These are phyloP conservation scores for Chlamydomonas sp. DNA, from an alignment of 139 green algal genomes.

Conservation along the genomic window DNA sequence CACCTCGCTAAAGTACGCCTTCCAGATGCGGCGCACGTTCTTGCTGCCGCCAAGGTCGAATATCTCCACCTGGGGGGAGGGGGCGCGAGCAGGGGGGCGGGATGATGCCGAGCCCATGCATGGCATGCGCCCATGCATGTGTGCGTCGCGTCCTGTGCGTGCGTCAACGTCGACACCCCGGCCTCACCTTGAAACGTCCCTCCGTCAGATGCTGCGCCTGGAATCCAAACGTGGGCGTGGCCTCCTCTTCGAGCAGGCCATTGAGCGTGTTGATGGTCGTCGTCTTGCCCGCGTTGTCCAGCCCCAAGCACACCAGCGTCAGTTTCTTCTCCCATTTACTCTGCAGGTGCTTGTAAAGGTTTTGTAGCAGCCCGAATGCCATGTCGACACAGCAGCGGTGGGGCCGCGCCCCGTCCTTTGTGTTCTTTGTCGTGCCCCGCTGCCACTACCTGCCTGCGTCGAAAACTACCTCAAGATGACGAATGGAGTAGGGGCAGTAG, in stretches of 20 bases:
- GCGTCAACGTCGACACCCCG: too few species aligned
- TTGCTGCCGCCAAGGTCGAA: constrained; percentile 50
- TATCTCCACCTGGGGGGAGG: constrained; percentile 12
- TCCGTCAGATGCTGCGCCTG: constrained; percentile 21
- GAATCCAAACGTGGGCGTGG: constrained; percentile 45
- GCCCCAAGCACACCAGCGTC: constrained; percentile 35
- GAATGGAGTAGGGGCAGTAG: too few species aligned
- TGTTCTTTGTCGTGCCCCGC: too few species aligned
- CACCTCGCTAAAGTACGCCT: constrained; percentile 45
- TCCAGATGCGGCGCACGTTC: constrained; percentile 47
- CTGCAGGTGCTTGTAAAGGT: constrained; percentile 11
- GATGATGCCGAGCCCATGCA: neutral
- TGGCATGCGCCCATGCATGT: neutral
- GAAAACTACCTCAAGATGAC: too few species aligned
- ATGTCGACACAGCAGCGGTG: too few species aligned
- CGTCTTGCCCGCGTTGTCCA: constrained; percentile 52
- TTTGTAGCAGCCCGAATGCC: constrained; percentile 14
- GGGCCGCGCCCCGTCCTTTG: too few species aligned
- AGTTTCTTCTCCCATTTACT: constrained; percentile 6
- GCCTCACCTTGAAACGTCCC: constrained; percentile 32
- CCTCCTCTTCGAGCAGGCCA: constrained; percentile 29
- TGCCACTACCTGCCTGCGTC: too few species aligned
- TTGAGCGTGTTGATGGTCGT: constrained; percentile 34
- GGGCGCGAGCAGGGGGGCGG: neutral
- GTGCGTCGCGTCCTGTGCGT: neutral